phyloP scores from a whole-genome alignment of 179 eudicot species.

The Dionaea muscipula region DNA sequence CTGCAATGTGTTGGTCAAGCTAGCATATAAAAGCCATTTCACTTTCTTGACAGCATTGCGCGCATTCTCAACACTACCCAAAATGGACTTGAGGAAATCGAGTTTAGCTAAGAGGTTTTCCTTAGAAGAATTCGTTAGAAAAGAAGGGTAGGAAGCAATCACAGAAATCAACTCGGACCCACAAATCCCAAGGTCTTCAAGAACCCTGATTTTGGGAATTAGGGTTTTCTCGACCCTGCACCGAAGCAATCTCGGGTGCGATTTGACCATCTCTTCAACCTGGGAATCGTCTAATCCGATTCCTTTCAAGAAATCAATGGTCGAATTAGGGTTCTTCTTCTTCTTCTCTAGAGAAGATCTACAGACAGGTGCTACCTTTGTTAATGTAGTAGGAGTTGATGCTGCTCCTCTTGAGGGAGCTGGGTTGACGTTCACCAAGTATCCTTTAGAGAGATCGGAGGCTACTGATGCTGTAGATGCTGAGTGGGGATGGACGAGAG shows the following conservation, averaged over 20 bases:
- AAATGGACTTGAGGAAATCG: conserved; percentile 13
- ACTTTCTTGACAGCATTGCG: conserved; percentile 11
- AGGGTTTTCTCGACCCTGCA: conserved; percentile 10
- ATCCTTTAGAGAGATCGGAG: neutral
- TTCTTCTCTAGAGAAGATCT: too few relatives aligned
- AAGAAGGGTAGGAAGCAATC: conserved; percentile 18
- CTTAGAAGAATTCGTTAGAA: too few relatives aligned
- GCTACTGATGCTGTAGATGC: too few relatives aligned
- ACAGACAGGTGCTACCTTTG: too few relatives aligned
- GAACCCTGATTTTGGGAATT: conserved; percentile 11
- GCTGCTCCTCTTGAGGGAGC: too few relatives aligned
- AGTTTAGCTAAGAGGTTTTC: too few relatives aligned
- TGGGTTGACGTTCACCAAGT: too few relatives aligned
- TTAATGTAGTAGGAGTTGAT: too few relatives aligned
- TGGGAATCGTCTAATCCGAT: conserved; percentile 8
- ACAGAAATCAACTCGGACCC: conserved; percentile 5
- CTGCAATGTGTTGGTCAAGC: too few relatives aligned
- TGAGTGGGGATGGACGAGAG: too few relatives aligned
- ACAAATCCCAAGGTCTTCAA: conserved; percentile 1
- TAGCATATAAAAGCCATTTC: too few relatives aligned
- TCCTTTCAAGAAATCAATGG: conserved; percentile 2
- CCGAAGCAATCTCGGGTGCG: neutral
- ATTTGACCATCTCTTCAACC: conserved; percentile 3
- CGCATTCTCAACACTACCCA: conserved; percentile 9
- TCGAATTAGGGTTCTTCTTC: neutral